Evolutionary conservation across 2,329 filamentous ascomycete species (phyloP), one percentile per base, ranked within the genome.

Genomic region (Aspergillus fumigatiaffinis): DNA sequence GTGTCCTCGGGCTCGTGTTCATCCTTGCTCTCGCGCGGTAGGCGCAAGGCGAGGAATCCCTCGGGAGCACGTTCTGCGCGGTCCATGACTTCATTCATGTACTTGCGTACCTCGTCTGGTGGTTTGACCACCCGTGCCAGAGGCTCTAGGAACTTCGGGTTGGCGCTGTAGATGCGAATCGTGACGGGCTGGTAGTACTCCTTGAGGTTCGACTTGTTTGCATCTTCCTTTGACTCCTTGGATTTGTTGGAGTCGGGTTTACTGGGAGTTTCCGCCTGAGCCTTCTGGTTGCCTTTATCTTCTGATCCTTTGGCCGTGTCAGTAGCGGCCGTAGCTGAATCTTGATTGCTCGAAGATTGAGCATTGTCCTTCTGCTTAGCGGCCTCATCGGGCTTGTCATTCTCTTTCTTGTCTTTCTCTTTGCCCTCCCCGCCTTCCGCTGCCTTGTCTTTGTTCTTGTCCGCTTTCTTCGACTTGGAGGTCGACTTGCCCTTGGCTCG

Each of bases 71-170:
- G 75, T 59, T 80, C 78, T 52, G 82, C 82, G 3, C 79, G 79
- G 61, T 82, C 79, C 76, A 87, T 86, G 14, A 82, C 71, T 23
- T 79, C 77, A 55, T 82, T 79, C 82, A 85, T 84, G 62, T 82
- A 78, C 60, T 77, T 77, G 58, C 79, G 75, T 3, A 83, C 81
- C 61, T 82, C 81, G 1, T 80, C 76, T 3, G 77, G 69, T 2
- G 81, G 77, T 57, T 82, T 83, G 21, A 87, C 81, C 54, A 84
- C 82, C 21, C 81, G 79, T 29, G 77, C 76, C 9, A 87, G 73
- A 3, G 82, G 80, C 55, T 84, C 80, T 14, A 86, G 75, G 14
- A 82, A 75, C 41, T 79, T 77, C 20, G 81, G 76, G 53, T 82
- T 78, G 26, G 76, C 72, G 51, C 81, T 80, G 41, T 80, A 77